phyloP scores from a whole-genome alignment of 140 eudicot genomes.

The Oenanthe javanica region DNA sequence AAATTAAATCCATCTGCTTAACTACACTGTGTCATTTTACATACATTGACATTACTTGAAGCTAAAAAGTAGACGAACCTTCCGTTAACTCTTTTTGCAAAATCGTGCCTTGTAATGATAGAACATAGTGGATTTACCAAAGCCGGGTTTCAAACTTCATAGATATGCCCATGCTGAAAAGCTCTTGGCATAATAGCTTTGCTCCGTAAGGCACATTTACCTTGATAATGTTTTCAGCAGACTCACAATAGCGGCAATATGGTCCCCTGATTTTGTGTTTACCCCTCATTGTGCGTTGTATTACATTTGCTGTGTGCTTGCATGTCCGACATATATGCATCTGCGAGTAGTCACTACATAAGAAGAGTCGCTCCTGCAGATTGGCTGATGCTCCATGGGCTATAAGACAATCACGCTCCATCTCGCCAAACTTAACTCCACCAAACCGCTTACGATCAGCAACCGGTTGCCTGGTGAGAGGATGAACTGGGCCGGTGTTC shows the following conservation, averaged over 20 bases:
- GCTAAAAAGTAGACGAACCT: neutral
- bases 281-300: slow-evolving; percentile 53
- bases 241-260: slow-evolving; percentile 68
- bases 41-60: neutral
- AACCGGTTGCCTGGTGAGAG: slow-evolving; percentile 89
- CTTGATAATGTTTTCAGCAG: slow-evolving; percentile 53
- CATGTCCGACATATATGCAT: slow-evolving; percentile 76
- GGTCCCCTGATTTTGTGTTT: slow-evolving; percentile 79
- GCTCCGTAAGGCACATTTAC: slow-evolving; percentile 85
- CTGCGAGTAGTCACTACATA: slow-evolving; percentile 66
- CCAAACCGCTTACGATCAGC: slow-evolving; percentile 85
- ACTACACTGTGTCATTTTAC: neutral
- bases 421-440: slow-evolving; percentile 90
- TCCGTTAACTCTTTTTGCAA: neutral
- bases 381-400: slow-evolving; percentile 92
- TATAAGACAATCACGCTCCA: slow-evolving; percentile 84
- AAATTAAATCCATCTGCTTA: neutral
- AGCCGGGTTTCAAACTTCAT: slow-evolving; percentile 67
- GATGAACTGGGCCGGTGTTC: slow-evolving; percentile 88
- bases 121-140: slow-evolving; percentile 23
- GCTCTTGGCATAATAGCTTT: slow-evolving; percentile 70
- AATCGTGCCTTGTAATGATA: neutral
- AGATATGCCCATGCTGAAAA: slow-evolving; percentile 83
- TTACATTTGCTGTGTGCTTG: slow-evolving; percentile 60
- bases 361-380: slow-evolving; percentile 79